Percentiles rank a stretch among this genome's conserved stretches.
phyloP scores from a whole-genome alignment of 2,329 filamentous ascomycete genomes.

The Pseudogymnoascus sp. region DNA sequence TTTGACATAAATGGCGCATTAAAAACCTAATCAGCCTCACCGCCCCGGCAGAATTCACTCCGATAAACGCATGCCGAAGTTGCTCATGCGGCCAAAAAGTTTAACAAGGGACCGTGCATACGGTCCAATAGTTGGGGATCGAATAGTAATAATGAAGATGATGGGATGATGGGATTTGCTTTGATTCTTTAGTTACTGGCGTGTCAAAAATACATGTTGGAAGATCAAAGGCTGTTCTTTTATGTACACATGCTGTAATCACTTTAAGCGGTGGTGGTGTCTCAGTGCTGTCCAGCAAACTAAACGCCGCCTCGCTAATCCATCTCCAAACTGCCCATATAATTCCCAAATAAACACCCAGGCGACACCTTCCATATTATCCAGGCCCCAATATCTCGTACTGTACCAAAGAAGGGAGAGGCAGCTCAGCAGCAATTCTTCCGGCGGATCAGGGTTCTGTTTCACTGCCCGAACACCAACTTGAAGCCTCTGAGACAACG shows the following conservation, averaged over 20 bases:
- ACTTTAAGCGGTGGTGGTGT: slow-evolving; percentile 1
- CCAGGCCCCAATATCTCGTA: neutral
- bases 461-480: neutral
- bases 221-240: neutral
- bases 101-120: neutral
- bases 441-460: neutral
- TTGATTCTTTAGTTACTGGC: neutral
- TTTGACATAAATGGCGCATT: slow-evolving; percentile 7
- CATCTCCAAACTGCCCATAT: neutral
- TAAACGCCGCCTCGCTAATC: slow-evolving; percentile 1
- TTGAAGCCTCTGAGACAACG: neutral
- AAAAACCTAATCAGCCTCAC: slow-evolving; percentile 6
- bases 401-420: neutral
- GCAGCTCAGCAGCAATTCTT: neutral
- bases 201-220: neutral
- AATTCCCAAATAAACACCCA: neutral
- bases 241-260: neutral
- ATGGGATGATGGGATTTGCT: neutral
- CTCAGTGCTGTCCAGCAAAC: neutral
- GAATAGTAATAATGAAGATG: neutral
- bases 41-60: slow-evolving; percentile 3
- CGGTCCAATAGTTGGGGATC: neutral
- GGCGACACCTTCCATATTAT: neutral
- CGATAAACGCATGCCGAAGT: slow-evolving; percentile 1
- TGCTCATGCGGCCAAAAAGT: slow-evolving; percentile 2